Evolutionary conservation across 345 rosid genomes (phyloP).

Genomic region (Sapria himalayana): DNA sequence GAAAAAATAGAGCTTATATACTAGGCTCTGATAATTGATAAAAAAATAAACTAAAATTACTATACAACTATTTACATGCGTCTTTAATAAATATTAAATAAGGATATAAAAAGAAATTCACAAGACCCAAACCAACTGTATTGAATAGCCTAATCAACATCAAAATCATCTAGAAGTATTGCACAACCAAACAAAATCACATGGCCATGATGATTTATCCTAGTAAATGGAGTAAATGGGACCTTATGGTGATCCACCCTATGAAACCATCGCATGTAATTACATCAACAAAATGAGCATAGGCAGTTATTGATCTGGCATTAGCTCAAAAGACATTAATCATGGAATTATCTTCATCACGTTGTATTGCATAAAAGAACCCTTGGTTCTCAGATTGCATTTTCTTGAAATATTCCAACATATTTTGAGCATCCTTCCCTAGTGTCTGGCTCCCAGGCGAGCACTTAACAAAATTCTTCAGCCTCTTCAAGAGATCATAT

Average conservation of each 20-base stretch:
- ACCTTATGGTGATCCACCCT: slow-evolving; percentile 46
- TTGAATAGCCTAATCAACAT: slow-evolving; percentile 66
- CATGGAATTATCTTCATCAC: slow-evolving; percentile 80
- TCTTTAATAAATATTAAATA: no score
- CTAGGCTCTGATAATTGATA: no score
- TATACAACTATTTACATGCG: no score
- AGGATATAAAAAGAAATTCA: no score
- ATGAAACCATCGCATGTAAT: slow-evolving; percentile 46
- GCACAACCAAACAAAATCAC: slow-evolving; percentile 78
- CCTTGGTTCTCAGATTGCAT: slow-evolving; percentile 98
- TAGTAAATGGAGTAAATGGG: slow-evolving; percentile 82
- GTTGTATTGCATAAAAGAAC: slow-evolving; percentile 87
- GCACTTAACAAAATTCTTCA: slow-evolving; percentile 20
- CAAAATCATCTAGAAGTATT: slow-evolving; percentile 68
- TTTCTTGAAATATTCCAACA: slow-evolving; percentile 78
- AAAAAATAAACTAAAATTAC: no score
- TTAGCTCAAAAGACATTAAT: slow-evolving; percentile 94
- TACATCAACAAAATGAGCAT: slow-evolving; percentile 69
- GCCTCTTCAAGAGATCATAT: slow-evolving; percentile 17
- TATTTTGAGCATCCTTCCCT: slow-evolving; percentile 77
- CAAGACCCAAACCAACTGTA: no score
- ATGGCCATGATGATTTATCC: slow-evolving; percentile 94
- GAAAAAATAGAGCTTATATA: no score
- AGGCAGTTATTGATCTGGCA: slow-evolving; percentile 78
- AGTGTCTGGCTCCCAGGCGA: slow-evolving; percentile 33